Evolutionary conservation across 2,329 filamentous ascomycete genomes (phyloP), one percentile per base, ranked within the genome.

Genomic region (Karstenula rhodostoma): DNA sequence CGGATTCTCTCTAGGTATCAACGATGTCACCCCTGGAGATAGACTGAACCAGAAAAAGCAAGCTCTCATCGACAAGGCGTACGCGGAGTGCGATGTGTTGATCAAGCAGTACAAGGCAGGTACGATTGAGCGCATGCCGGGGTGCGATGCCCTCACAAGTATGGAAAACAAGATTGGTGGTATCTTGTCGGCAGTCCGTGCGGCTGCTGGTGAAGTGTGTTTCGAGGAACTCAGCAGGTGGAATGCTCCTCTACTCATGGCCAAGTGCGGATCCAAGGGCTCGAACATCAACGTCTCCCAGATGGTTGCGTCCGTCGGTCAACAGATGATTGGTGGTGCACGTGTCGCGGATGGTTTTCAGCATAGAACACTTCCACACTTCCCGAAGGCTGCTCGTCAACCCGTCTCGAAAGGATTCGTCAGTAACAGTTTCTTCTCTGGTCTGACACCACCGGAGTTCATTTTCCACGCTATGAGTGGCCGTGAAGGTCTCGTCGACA

Each of bases 381-480:
- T 98, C 75, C 90, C 93, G 56, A 98, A 98, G 78, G 93, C 95
- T 68, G 89, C 93, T 56, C 90, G 92, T 49, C 91, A 96, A 69
- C 93, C 95, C n/a, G 90, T 93, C 0, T 93, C 94, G 0, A 99
- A 98, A 77, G 95, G 95, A 66, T 99, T 99, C 81, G 94, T 99
- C 51, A 88, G 89, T 63, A 97, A 98, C 81, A 97, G 93, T 81
- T 99, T 99, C 85, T 99, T 97, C 78, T 92, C 92, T 0, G 95
- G 95, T 1, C 83, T 99, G 0, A 86, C 90, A 1, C 94, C 95
- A 1, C 93, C 92, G 0, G 95, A 99, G 72, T 98, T 99, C 78
- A 86, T 98, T 59, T 98, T 99, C 80, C 95, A 99, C 86, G 95
- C 95, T 67, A 97, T 98, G 81, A 97, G 93, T 71, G 95, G 95